Evolutionary conservation across 1,284 basidiomycete genomes (phyloP).

Genomic region (Heterobasidion parviporum): DNA sequence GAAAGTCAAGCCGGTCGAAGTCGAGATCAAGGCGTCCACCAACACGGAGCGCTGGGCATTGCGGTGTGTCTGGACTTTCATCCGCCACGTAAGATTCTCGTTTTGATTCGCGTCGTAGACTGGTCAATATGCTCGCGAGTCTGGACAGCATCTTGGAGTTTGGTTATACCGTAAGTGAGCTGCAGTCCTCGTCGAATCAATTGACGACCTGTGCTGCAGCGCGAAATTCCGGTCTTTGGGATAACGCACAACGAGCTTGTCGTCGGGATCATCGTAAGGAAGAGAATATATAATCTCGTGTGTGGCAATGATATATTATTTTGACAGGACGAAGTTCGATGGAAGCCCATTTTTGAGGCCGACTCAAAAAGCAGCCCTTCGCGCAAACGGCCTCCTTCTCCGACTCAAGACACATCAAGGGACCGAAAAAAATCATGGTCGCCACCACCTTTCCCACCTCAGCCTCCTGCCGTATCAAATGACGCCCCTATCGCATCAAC

Average conservation of each 20-base stretch:
- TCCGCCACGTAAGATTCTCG: background rate
- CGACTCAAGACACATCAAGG: conserved; percentile 16
- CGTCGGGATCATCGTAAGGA: conserved; percentile 56
- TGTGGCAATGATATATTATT: background rate
- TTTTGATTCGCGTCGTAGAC: conserved; percentile 22
- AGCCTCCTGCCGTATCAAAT: background rate
- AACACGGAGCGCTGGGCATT: conserved; percentile 70
- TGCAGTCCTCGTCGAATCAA: background rate
- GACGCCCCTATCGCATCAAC: background rate
- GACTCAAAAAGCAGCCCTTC: background rate
- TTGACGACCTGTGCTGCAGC: conserved; percentile 25
- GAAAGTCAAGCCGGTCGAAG: conserved; percentile 57
- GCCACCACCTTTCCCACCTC: conserved; percentile 4
- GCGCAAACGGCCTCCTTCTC: conserved; percentile 12
- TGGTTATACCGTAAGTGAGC: conserved; percentile 36
- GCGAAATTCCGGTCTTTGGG: conserved; percentile 71
- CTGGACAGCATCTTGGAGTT: conserved; percentile 39
- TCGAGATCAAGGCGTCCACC: conserved; percentile 39
- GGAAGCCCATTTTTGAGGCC: conserved; percentile 17
- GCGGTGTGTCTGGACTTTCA: conserved; percentile 30
- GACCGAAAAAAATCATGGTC: conserved; percentile 16
- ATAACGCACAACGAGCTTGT: conserved; percentile 49
- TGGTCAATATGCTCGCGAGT: conserved; percentile 56
- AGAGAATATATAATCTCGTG: background rate
- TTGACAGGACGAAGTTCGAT: conserved; percentile 42